Evolutionary conservation across 2,329 filamentous ascomycete genomes (phyloP).

Genomic region (Cordyceps militaris): DNA sequence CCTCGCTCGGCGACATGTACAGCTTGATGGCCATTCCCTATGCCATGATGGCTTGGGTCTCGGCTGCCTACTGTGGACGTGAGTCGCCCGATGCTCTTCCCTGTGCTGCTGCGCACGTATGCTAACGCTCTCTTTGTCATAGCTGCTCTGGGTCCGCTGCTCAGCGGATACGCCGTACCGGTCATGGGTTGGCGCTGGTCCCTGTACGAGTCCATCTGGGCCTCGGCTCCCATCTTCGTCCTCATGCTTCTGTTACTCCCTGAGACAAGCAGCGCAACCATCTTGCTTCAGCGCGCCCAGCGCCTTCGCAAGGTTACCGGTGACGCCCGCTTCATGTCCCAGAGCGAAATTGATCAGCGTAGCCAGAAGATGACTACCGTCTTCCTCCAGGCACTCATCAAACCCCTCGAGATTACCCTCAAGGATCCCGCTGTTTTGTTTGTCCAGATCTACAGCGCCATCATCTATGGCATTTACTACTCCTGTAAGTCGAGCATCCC

Average conservation of each 20-base stretch:
- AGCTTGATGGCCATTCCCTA: conserved; percentile 49
- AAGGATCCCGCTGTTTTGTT: conserved; percentile 57
- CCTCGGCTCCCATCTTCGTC: conserved; percentile 51
- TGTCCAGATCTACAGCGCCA: conserved; percentile 52
- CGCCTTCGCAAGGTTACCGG: conserved; percentile 57
- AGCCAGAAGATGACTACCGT: conserved; percentile 41
- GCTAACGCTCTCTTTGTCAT: conserved; percentile 21
- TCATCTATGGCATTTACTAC: conserved; percentile 57
- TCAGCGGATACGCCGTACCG: conserved; percentile 53
- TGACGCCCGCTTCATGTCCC: conserved; percentile 48
- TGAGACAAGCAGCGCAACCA: conserved; percentile 53
- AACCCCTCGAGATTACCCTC: conserved; percentile 52
- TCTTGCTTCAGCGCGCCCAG: conserved; percentile 53
- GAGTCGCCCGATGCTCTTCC: conserved; percentile 16
- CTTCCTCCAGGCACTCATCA: conserved; percentile 50
- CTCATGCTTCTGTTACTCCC: conserved; percentile 56
- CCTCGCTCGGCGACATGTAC: conserved; percentile 47
- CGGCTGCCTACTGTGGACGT: conserved; percentile 42
- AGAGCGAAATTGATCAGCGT: conserved; percentile 58
- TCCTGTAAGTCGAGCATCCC: conserved; percentile 34
- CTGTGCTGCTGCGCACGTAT: not conserved
- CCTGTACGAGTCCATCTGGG: conserved; percentile 57
- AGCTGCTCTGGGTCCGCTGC: conserved; percentile 51
- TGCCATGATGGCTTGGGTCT: conserved; percentile 52
- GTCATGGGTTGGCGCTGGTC: conserved; percentile 58